These are phyloP conservation scores for Fusarium brachygibbosum DNA, from an alignment of 2,329 filamentous ascomycete species.

Conservation along the genomic window DNA sequence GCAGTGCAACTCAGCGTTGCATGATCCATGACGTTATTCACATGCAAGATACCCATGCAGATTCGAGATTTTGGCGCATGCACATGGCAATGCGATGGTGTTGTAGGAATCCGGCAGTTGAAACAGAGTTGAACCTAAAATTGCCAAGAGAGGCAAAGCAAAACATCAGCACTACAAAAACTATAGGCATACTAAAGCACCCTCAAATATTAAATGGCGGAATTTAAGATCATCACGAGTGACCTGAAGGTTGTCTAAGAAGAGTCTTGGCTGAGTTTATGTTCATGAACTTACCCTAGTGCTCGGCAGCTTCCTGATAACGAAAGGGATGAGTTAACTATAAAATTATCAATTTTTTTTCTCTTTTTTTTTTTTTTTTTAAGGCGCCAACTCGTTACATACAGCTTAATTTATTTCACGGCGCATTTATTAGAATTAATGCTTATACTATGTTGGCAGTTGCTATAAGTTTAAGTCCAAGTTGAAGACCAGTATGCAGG, in stretches of 20 bases:
- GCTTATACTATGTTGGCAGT: not conserved
- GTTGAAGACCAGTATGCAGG: constrained; percentile 2
- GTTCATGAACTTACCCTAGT: not conserved
- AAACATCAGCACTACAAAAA: not conserved
- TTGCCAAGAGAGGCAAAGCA: constrained; percentile 1
- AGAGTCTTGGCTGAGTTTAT: not conserved
- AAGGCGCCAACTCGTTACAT: too few species aligned
- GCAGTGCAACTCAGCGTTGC: not conserved
- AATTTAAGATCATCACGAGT: not conserved
- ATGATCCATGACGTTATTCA: constrained; percentile 10
- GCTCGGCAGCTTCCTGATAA: not conserved
- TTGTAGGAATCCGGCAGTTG: constrained; percentile 21
- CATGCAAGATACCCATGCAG: constrained; percentile 1
- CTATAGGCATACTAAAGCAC: not conserved
- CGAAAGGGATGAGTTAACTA: not conserved
- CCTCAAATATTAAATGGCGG: too few species aligned
- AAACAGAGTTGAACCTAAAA: constrained; percentile 17
- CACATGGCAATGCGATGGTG: not conserved
- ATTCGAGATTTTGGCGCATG: not conserved
- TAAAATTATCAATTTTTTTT: too few species aligned
- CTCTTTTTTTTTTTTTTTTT: too few species aligned
- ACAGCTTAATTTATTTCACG: not conserved
- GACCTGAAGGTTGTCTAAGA: not conserved
- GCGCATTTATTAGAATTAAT: not conserved
- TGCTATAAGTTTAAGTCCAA: constrained; percentile 5